phyloP scores from a whole-genome alignment of 345 rosid genomes.

The Turnera subulata region DNA sequence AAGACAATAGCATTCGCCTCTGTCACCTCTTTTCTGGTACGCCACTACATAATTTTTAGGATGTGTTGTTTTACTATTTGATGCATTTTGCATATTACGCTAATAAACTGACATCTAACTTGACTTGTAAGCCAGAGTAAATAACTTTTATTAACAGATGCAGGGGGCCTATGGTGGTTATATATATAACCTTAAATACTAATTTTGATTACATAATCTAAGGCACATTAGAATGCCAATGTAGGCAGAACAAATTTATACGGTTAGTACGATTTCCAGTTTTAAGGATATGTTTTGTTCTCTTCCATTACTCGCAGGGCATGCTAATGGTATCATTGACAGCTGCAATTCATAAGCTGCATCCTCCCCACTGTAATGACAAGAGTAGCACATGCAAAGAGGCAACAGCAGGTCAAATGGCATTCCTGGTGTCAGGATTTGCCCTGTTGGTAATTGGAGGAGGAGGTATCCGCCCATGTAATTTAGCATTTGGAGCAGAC shows the following conservation, averaged over 20 bases:
- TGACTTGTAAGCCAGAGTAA: too few species aligned
- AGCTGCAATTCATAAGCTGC: slow-evolving; percentile 14
- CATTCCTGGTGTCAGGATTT: slow-evolving; percentile 11
- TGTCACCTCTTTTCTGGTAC: slow-evolving; percentile 60
- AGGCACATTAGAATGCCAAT: too few species aligned
- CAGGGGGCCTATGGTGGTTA: too few species aligned
- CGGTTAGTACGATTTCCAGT: neutral
- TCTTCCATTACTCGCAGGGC: slow-evolving; percentile 5
- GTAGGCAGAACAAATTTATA: neutral
- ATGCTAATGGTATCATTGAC: slow-evolving; percentile 14
- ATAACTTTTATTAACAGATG: too few species aligned
- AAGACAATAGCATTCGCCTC: slow-evolving; percentile 67
- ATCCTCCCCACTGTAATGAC: slow-evolving; percentile 10
- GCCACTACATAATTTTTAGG: too few species aligned
- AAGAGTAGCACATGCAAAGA: slow-evolving; percentile 1
- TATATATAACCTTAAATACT: too few species aligned
- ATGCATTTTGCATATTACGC: too few species aligned
- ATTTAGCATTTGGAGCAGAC: too few species aligned
- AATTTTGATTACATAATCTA: too few species aligned
- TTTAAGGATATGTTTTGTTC: neutral
- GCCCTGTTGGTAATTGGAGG: slow-evolving; percentile 15
- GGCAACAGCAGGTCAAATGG: slow-evolving; percentile 16
- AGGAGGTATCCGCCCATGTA: too few species aligned
- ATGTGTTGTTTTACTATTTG: too few species aligned
- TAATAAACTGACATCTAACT: too few species aligned